Evolutionary conservation across 176 grass and related monocot genomes (phyloP), one percentile per base, ranked within the genome.

Genomic region (Avena atlantica): DNA sequence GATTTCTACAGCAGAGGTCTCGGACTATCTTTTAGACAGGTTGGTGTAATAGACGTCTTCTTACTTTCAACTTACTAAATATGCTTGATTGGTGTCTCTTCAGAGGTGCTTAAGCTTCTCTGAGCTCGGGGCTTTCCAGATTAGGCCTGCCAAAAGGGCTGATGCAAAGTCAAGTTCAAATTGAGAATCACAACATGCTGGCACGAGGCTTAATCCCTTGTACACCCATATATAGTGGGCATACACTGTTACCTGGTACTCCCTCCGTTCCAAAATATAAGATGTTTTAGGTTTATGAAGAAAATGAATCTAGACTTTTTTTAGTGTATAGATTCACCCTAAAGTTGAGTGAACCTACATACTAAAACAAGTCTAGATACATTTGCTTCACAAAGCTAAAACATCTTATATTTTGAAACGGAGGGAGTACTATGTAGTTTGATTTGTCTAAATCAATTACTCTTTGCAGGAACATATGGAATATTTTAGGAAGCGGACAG

Each of bases 401-500:
- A 29, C 27, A 29, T 29, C 27, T 29, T 29, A 29, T 29, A 29
- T 29, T 29, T 29, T 29, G 27, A 29, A 29, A 29, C 27, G 27
- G 27, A 97, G 92, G 78, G 70, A 29, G 27, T 29, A 29, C 15
- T 66, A 2, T 81, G 20, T 73, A 5, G 6, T 36, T 73, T 79
- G 23, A 17, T 81, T 83, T 62, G 16, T 56, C 16, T 80, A 75
- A 87, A 70, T 65, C 14, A 63, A 5, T 23, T 89, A 48, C 73
- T 44, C 25, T 81, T 87, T 83, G 58, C 82, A 98, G 96, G 89
- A 87, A 82, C 9, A 98, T 48, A 98, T 96, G 96, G 71, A 83
- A 49, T 96, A 98, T 77, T 96, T 98, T 60, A 96, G 96, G 60
- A 91, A 64, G 84, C 87, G 92, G 73, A 96, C 92, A 84, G 82